Conservation (phyloP, 148 eudicot species). For the Spergularia marina region DNA sequence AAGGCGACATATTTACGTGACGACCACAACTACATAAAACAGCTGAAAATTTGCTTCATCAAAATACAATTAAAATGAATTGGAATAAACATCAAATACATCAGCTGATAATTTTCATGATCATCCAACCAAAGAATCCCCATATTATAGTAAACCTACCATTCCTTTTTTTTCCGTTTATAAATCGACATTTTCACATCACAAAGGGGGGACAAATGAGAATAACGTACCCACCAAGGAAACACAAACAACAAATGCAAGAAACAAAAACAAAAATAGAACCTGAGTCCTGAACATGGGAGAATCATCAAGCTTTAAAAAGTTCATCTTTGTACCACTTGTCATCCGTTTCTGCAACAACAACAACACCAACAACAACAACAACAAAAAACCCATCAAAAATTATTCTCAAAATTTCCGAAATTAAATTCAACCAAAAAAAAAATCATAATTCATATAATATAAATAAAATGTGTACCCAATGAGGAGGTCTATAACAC, state of each 20-base stretch:
- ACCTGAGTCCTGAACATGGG: conserved; percentile 80
- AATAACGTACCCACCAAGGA: not conserved
- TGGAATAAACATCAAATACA: too few species aligned
- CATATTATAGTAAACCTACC: not conserved
- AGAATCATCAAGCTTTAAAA: conserved; percentile 67
- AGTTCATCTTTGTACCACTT: conserved; percentile 34
- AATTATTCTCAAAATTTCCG: not conserved
- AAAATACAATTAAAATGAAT: too few species aligned
- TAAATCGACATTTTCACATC: not conserved
- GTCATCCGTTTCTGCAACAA: conserved; percentile 34
- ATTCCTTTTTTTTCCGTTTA: not conserved
- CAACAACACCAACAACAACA: not conserved
- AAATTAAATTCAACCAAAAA: not conserved
- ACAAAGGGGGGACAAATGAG: not conserved
- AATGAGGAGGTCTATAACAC: conserved; percentile 27
- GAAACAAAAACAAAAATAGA: not conserved
- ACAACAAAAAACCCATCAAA: not conserved
- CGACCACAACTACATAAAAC: too few species aligned
- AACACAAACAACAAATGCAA: not conserved
- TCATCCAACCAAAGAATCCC: too few species aligned
- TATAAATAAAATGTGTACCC: conserved; percentile 18
- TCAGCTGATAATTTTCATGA: too few species aligned
- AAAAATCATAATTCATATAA: not conserved
- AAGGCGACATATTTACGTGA: too few species aligned
- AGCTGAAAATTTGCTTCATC: too few species aligned